These are phyloP conservation scores for Cordyceps cicadae DNA, from an alignment of 2,329 filamentous ascomycete genomes.

Conservation along the genomic window DNA sequence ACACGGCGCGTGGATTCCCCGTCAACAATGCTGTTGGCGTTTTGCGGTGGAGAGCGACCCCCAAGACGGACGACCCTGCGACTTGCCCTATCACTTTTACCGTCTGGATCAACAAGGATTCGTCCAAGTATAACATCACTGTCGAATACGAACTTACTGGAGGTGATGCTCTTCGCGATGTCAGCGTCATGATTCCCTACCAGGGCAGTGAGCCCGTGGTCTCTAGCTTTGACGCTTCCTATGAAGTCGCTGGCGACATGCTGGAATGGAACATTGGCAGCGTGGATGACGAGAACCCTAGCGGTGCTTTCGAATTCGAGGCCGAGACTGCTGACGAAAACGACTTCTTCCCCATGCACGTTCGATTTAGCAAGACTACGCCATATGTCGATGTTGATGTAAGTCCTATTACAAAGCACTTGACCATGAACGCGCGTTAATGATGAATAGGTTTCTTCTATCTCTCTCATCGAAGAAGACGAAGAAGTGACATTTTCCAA, in stretches of 20 bases:
- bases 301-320: conserved; percentile 91
- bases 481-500: conserved; percentile 78
- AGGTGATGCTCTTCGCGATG: conserved; percentile 69
- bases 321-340: conserved; percentile 78
- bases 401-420: conserved; percentile 33
- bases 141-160: conserved; percentile 93
- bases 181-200: conserved; percentile 83
- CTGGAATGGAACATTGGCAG: conserved; percentile 90
- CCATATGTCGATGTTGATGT: conserved; percentile 94
- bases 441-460: conserved; percentile 48
- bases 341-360: conserved; percentile 96
- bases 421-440: conserved; percentile 17
- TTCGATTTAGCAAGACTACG: conserved; percentile 76
- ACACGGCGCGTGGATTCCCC: conserved; percentile 80
- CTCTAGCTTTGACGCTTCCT: conserved; percentile 87
- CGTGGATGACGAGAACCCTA: conserved; percentile 73
- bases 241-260: conserved; percentile 86
- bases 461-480: conserved; percentile 64
- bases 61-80: conserved; percentile 69
- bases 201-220: conserved; percentile 75
- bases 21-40: conserved; percentile 91
- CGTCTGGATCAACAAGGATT: conserved; percentile 91
- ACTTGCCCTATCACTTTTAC: conserved; percentile 92
- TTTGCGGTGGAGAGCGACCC: conserved; percentile 81
- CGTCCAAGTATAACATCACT: conserved; percentile 78